A percentile compares a stretch with the other conserved stretches of the same genome.
These are phyloP conservation scores for Pseudopithomyces chartarum DNA, from an alignment of 2,329 filamentous ascomycete genomes.

Conservation along the genomic window DNA sequence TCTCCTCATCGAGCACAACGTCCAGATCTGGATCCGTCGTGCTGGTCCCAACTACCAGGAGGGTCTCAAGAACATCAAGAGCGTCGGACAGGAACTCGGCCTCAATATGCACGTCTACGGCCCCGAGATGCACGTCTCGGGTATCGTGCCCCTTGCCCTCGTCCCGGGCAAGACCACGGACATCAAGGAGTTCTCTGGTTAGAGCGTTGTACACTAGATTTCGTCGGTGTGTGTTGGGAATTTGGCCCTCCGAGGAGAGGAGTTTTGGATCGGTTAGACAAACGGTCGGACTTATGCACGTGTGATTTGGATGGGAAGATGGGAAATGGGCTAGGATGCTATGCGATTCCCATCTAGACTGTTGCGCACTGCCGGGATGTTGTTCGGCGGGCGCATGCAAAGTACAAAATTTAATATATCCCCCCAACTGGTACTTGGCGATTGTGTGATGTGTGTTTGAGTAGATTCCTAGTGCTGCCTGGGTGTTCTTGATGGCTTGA, in stretches of 20 bases:
- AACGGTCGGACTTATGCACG: conserved; percentile 25
- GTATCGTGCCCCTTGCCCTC: conserved; percentile 93
- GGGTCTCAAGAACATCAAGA: conserved; percentile 99
- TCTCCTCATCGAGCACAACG: conserved; percentile 91
- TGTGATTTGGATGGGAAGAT: background rate
- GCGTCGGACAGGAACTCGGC: conserved; percentile 88
- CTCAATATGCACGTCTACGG: conserved; percentile 92
- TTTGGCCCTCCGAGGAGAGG: conserved; percentile 19
- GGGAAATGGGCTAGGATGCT: background rate
- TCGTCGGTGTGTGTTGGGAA: conserved; percentile 1
- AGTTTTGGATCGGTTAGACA: conserved; percentile 39
- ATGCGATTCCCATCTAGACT: conserved; percentile 6
- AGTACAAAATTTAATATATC: conserved; percentile 11
- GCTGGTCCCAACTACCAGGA: conserved; percentile 99
- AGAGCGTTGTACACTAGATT: conserved; percentile 39
- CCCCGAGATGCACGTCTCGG: conserved; percentile 85
- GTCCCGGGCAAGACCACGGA: conserved; percentile 62
- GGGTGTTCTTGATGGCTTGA: background rate
- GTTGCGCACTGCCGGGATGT: conserved; percentile 3
- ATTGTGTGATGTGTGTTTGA: background rate
- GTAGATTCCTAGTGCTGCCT: background rate
- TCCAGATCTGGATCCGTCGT: conserved; percentile 92
- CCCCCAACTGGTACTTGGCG: background rate
- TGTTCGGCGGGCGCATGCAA: conserved; percentile 5
- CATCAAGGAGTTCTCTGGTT: conserved; percentile 66